Conservation (phyloP, 1,284 basidiomycete genomes). For the Coniferiporia weirii region DNA sequence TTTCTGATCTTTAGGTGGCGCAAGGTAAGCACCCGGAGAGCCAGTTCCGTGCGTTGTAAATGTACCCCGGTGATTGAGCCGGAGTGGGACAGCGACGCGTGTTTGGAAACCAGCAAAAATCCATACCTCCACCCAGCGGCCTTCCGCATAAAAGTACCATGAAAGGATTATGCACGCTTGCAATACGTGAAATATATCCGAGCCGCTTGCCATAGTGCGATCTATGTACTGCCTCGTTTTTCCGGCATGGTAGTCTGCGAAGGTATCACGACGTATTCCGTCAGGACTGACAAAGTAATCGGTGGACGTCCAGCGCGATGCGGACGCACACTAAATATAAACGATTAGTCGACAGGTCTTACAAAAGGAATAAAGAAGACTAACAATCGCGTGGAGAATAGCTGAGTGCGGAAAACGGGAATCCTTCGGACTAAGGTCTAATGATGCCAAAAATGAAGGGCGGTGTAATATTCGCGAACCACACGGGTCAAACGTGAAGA, state of each 20-base stretch:
- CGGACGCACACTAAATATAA: conserved; percentile 64
- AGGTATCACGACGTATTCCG: conserved; percentile 68
- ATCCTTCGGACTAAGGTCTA: conserved; percentile 71
- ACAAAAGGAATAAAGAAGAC: conserved; percentile 12
- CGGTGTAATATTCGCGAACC: conserved; percentile 72
- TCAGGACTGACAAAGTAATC: conserved; percentile 61
- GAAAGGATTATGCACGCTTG: conserved; percentile 79
- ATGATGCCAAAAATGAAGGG: conserved; percentile 70
- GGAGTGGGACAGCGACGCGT: conserved; percentile 76
- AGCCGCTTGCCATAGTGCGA: conserved; percentile 76
- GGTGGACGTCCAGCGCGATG: conserved; percentile 74
- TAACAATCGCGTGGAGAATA: conserved; percentile 75
- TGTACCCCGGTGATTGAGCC: conserved; percentile 77
- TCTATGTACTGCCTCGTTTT: conserved; percentile 82
- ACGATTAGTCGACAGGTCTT: conserved; percentile 12
- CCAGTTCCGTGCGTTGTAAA: conserved; percentile 61
- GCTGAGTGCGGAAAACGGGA: conserved; percentile 76
- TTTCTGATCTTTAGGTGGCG: conserved; percentile 64
- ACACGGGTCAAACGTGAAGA: conserved; percentile 80
- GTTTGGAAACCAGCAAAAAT: conserved; percentile 81
- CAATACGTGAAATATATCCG: conserved; percentile 78
- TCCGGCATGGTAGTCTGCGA: conserved; percentile 78
- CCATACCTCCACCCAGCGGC: conserved; percentile 87
- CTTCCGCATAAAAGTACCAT: conserved; percentile 86
- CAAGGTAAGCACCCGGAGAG: conserved; percentile 71